Evolutionary conservation across 148 eudicot species (phyloP), one percentile per base, ranked within the genome.

Genomic region (Rhododendron vialii): DNA sequence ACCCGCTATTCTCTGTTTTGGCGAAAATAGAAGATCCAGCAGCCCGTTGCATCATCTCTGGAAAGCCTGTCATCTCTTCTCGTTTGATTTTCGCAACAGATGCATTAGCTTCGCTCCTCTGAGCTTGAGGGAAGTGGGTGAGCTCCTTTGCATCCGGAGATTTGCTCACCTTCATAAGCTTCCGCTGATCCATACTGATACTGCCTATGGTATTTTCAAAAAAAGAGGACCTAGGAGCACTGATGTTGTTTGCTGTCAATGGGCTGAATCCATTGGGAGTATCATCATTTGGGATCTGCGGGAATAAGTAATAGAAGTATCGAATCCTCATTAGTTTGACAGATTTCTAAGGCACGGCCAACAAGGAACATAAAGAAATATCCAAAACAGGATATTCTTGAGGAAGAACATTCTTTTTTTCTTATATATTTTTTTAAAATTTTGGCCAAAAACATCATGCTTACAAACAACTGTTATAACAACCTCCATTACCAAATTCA

Each of bases 211-310:
- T 61, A 88, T 85, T 92, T 53, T 38, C 87, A 67, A 88, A 84
- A 35, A 83, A 86, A 28, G 89, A 83, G 82, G 86, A 89, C 67
- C 83, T 91, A 11, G 83, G 84, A 74, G 89, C 91, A 65, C 83
- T 38, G 63, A 84, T 71, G 65, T 71, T 87, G 83, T 84, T 83
- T 45, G 85, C 67, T 57, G 90, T 63, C 77, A 84, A 81, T 59
- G 89, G 87, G 83, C 87, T 90, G 86, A 85, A 87, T 84, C 90
- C 92, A 77, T 88, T 88, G 26, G 89, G 81, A 81, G 86, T 51
- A 82, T 86, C 91, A 86, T 92, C 90, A 83, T 65, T 86, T 82
- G 82, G 84, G 69, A 82, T 87, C 99, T 96, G 94, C 88, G 87
- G 35, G 61, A 85, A 84, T 38, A 83, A 63, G 83, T 57, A 3